These are phyloP conservation scores for Yamadazyma buinensis DNA, from an alignment of 1,139 yeast genomes.

Conservation along the genomic window DNA sequence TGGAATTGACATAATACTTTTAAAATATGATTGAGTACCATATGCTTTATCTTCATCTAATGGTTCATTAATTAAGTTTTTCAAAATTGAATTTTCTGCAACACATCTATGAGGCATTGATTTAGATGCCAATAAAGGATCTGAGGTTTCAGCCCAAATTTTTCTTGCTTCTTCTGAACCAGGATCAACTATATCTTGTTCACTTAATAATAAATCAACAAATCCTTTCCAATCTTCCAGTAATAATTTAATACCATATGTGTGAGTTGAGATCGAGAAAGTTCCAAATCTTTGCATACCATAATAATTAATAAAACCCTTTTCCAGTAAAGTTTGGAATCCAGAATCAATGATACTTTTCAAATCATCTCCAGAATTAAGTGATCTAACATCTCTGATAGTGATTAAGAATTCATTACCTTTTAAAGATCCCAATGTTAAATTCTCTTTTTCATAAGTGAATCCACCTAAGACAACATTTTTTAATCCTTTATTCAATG, in stretches of 20 bases:
- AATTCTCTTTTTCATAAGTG: constrained; percentile 56
- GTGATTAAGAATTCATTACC: constrained; percentile 91
- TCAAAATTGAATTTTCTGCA: constrained; percentile 77
- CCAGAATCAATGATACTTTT: constrained; percentile 47
- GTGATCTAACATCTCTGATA: constrained; percentile 60
- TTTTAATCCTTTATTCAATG: constrained; percentile 69
- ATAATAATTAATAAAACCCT: constrained; percentile 87
- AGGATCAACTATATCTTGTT: constrained; percentile 80
- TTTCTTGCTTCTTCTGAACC: constrained; percentile 79
- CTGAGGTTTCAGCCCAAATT: constrained; percentile 72
- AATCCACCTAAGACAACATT: constrained; percentile 79
- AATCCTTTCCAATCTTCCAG: constrained; percentile 78
- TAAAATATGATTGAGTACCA: constrained; percentile 53
- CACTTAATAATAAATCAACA: constrained; percentile 71
- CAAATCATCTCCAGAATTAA: constrained; percentile 27
- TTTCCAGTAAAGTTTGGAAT: constrained; percentile 52
- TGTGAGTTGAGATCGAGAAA: constrained; percentile 86
- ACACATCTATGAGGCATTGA: constrained; percentile 84
- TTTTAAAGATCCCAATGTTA: constrained; percentile 74
- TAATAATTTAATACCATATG: constrained; percentile 69
- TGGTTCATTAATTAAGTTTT: constrained; percentile 47
- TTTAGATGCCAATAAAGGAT: constrained; percentile 61
- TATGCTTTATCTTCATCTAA: constrained; percentile 46
- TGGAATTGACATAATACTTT: constrained; percentile 88
- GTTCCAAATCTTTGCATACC: constrained; percentile 99